Base-by-base conservation (phyloP, 495 filamentous ascomycete species). In the Alectoria sarmentosa region DNA sequence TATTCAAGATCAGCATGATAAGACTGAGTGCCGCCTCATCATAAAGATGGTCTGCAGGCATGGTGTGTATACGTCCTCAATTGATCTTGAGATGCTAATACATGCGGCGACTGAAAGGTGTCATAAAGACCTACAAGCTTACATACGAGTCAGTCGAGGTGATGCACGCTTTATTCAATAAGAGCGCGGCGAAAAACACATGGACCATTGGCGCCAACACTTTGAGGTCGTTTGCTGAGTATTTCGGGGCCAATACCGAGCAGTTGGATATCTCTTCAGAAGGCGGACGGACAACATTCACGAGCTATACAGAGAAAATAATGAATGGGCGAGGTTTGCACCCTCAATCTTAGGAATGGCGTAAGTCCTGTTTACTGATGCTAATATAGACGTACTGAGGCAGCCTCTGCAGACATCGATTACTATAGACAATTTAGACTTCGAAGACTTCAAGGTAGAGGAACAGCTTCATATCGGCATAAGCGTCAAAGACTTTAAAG, bases 331-430 rank as follows among this genome's bases (percentile, higher is more conserved):
- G 90, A 79, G 89, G 90, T 90, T 75, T 36, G 75, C 61, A 32
- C 60, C 32, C 63, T 39, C 42, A 36, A 36, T 30, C 30, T 28
- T n/a, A 42, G 13, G 23, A 8, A 23, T 26, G 21, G 34, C 3
- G 6, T 41, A 42, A 46, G 8, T 14, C 15, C 65, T 73, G 64
- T 73, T 66, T 37, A 55, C 30, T 55, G 14, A 34, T 55, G 30
- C 4, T 34, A 37, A 37, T 41, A 19, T 57, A 92, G 92, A 96
- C 69, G 85, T 96, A 38, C 81, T 98, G 54, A 96, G 96, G 75
- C 90, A 96, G 73, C 93, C 94, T 3, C 82, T 98, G 21, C 91
- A 96, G 64, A 98, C 94, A 9, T 91, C 90, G 19, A 89, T 98
- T 38, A 85, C 92, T 6, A 83, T 96, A 28, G 90, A 95, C 69